phyloP scores from a whole-genome alignment of 805 yeast species.

The Cyberlindnera veronae region DNA sequence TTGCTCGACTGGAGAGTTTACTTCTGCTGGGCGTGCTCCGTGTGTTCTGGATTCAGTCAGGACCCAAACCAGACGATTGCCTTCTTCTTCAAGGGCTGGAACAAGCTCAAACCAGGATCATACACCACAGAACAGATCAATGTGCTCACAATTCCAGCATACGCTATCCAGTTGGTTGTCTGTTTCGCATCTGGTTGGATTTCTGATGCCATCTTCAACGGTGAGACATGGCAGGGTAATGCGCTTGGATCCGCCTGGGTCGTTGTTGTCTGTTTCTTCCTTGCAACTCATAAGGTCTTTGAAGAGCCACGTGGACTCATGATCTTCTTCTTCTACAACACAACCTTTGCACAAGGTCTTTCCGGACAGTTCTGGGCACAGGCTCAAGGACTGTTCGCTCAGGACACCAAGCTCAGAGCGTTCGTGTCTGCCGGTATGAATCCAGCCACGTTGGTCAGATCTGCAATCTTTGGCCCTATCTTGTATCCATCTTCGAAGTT shows the following conservation, averaged over 20 bases:
- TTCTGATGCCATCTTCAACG: conserved; percentile 15
- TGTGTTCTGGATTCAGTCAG: conserved; percentile 10
- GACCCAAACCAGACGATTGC: conserved; percentile 11
- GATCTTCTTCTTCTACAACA: conserved; percentile 14
- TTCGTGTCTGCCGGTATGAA: conserved; percentile 16
- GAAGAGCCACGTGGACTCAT: conserved; percentile 6
- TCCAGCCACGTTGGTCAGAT: conserved; percentile 12
- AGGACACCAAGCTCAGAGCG: conserved; percentile 13
- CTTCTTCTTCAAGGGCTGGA: conserved; percentile 15
- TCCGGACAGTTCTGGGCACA: conserved; percentile 17
- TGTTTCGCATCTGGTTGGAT: conserved; percentile 11
- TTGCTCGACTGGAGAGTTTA: conserved; percentile 13
- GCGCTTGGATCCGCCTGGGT: conserved; percentile 9
- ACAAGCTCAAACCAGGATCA: conserved; percentile 5
- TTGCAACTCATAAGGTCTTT: conserved; percentile 13
- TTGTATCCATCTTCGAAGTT: conserved; percentile 13
- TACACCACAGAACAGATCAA: conserved; percentile 13
- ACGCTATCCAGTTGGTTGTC: conserved; percentile 10
- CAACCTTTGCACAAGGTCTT: conserved; percentile 13
- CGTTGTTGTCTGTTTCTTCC: conserved; percentile 9
- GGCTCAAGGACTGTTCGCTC: conserved; percentile 13
- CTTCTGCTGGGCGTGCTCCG: conserved; percentile 9
- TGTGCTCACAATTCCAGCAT: conserved; percentile 8
- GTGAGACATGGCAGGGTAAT: conserved; percentile 13
- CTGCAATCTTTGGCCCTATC: conserved; percentile 13